Percentiles rank a stretch among this genome's conserved stretches.
Evolutionary conservation across 192 early-diverging fungal species (phyloP).

Genomic region (Cetraspora pellucida): DNA sequence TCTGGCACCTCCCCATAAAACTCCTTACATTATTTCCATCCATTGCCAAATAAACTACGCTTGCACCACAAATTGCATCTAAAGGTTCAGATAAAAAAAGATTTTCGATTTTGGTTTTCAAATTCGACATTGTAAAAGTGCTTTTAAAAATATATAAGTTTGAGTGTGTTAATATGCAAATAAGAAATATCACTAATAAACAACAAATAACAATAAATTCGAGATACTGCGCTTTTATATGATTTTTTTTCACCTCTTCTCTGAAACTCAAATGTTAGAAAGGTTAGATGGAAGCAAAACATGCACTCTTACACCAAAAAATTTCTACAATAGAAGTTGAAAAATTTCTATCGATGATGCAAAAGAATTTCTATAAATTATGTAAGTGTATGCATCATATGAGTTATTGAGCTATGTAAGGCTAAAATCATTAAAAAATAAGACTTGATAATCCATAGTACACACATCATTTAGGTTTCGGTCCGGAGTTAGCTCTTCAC

Average conservation of each 20-base stretch:
- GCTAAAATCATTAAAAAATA: too few species aligned
- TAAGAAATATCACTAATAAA: not conserved
- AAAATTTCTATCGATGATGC: too few species aligned
- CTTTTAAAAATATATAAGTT: too few species aligned
- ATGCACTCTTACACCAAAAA: too few species aligned
- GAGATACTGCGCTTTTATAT: not conserved
- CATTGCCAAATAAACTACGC: constrained; percentile 19
- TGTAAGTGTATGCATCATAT: too few species aligned
- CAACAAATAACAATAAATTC: not conserved
- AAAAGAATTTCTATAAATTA: too few species aligned
- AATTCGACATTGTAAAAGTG: not conserved
- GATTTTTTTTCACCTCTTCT: not conserved
- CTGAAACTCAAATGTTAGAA: not conserved
- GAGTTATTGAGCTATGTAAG: too few species aligned
- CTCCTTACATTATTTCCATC: not conserved
- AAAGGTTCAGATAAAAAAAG: not conserved
- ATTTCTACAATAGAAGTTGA: too few species aligned
- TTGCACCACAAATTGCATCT: constrained; percentile 18
- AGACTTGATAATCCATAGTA: too few species aligned
- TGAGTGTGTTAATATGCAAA: not conserved
- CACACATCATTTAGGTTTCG: too few species aligned
- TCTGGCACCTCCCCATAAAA: not conserved
- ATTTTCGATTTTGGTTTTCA: constrained; percentile 11
- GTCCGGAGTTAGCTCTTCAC: too few species aligned
- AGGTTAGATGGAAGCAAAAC: too few species aligned